These are phyloP conservation scores for Elsinoe ampelina DNA, from an alignment of 2,329 filamentous ascomycete genomes.

Conservation along the genomic window DNA sequence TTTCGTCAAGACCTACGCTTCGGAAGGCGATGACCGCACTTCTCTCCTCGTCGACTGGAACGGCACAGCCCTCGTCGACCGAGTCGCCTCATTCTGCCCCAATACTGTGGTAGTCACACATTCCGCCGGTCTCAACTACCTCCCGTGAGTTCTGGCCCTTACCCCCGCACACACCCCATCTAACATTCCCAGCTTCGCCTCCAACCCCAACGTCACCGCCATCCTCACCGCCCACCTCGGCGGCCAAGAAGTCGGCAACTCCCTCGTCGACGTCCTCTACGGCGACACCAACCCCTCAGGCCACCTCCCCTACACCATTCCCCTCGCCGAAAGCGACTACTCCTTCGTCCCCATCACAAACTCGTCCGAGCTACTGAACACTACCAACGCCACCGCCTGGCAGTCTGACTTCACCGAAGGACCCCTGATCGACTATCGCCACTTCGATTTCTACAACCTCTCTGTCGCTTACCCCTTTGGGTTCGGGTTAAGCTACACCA, in stretches of 20 bases:
- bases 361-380: conserved; percentile 25
- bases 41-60: conserved; percentile 36
- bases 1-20: conserved; percentile 48
- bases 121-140: conserved; percentile 33
- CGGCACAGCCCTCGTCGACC: conserved; percentile 34
- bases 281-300: conserved; percentile 31
- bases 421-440: conserved; percentile 45
- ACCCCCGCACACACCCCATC: neutral
- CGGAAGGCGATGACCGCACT: conserved; percentile 36
- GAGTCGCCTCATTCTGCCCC: conserved; percentile 37
- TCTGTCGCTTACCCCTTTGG: conserved; percentile 29
- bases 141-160: conserved; percentile 26
- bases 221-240: conserved; percentile 35
- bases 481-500: conserved; percentile 30
- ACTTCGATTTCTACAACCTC: conserved; percentile 37
- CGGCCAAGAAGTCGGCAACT: conserved; percentile 34
- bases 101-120: conserved; percentile 45
- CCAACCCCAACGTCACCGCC: conserved; percentile 35
- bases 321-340: conserved; percentile 28
- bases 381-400: conserved; percentile 31
- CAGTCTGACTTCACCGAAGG: conserved; percentile 45
- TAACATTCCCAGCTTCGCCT: conserved; percentile 17
- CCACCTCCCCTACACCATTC: conserved; percentile 24
- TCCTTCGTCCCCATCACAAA: conserved; percentile 29
- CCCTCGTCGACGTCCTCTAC: conserved; percentile 32